Evolutionary conservation across 148 eudicot species (phyloP).

Genomic region (Spergularia bocconei): DNA sequence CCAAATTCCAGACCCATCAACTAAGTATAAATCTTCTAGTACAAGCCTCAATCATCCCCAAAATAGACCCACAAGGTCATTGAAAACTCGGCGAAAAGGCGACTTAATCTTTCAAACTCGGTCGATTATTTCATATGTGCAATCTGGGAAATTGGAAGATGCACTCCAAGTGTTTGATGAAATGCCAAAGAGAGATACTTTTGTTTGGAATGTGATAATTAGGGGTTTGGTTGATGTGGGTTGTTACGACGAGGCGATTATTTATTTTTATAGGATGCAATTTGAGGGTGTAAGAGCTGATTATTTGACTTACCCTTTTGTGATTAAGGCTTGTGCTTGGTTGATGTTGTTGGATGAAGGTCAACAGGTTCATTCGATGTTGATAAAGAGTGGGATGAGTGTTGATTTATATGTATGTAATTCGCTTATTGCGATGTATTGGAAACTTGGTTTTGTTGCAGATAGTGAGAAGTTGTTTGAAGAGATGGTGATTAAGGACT

Average conservation of each 20-base stretch:
- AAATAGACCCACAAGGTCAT: slow-evolving; percentile 13
- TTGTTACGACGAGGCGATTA: slow-evolving; percentile 39
- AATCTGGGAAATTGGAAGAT: slow-evolving; percentile 47
- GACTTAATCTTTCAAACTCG: slow-evolving; percentile 16
- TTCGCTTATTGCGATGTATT: slow-evolving; percentile 61
- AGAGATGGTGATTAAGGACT: slow-evolving; percentile 48
- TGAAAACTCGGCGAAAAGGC: slow-evolving; percentile 9
- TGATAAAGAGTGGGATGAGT: slow-evolving; percentile 57
- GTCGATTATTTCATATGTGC: slow-evolving; percentile 20
- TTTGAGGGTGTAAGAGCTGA: slow-evolving; percentile 47
- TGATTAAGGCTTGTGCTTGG: slow-evolving; percentile 66
- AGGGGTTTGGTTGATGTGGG: slow-evolving; percentile 50
- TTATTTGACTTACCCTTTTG: slow-evolving; percentile 71
- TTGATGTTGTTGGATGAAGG: slow-evolving; percentile 41
- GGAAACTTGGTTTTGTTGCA: slow-evolving; percentile 47
- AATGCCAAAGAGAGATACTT: slow-evolving; percentile 47
- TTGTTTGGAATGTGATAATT: slow-evolving; percentile 63
- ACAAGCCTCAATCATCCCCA: not conserved
- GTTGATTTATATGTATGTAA: slow-evolving; percentile 50
- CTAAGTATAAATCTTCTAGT: slow-evolving; percentile 10
- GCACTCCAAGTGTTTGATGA: slow-evolving; percentile 76
- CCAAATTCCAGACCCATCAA: not conserved
- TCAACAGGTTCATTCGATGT: slow-evolving; percentile 48
- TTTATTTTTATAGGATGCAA: slow-evolving; percentile 49
- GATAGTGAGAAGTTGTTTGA: slow-evolving; percentile 49